A percentile compares a stretch with the other conserved stretches of the same genome.
These are phyloP conservation scores for Candida vartiovaarae DNA, from an alignment of 805 yeast genomes.

Conservation along the genomic window DNA sequence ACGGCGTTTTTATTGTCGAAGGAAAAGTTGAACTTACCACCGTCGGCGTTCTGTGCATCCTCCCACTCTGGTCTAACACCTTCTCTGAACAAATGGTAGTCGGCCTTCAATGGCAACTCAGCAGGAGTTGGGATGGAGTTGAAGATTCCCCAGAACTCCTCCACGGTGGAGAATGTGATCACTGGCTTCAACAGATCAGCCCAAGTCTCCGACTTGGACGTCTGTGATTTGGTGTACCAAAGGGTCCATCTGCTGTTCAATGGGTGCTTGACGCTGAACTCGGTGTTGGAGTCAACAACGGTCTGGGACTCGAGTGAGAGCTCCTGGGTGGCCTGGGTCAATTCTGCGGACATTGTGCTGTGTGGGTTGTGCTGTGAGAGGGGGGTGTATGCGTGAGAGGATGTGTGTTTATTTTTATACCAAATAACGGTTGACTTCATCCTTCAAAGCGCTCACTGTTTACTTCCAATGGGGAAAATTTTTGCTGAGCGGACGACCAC, in stretches of 20 bases:
- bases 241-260: constrained; percentile 88
- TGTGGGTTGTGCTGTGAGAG: constrained; percentile 2
- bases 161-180: constrained; percentile 87
- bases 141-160: constrained; percentile 97
- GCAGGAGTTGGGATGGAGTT: constrained; percentile 89
- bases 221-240: constrained; percentile 95
- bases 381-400: not conserved
- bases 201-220: constrained; percentile 75
- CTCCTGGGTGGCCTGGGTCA: constrained; percentile 22
- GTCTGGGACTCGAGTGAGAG: constrained; percentile 16
- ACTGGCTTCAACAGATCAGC: constrained; percentile 88
- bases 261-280: constrained; percentile 54
- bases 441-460: too few relatives aligned
- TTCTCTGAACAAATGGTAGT: constrained; percentile 90
- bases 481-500: too few relatives aligned
- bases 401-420: not conserved
- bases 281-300: constrained; percentile 14
- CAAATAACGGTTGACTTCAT: not conserved
- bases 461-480: too few relatives aligned
- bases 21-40: constrained; percentile 91
- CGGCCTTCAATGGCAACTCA: constrained; percentile 86
- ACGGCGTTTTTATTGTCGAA: constrained; percentile 52
- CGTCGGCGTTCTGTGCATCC: constrained; percentile 76
- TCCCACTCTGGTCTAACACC: constrained; percentile 99
- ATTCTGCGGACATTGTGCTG: constrained; percentile 22